Percentiles rank a stretch among this genome's conserved stretches.
Evolutionary conservation across 2,329 filamentous ascomycete genomes (phyloP).

Genomic region (Pyricularia grisea): DNA sequence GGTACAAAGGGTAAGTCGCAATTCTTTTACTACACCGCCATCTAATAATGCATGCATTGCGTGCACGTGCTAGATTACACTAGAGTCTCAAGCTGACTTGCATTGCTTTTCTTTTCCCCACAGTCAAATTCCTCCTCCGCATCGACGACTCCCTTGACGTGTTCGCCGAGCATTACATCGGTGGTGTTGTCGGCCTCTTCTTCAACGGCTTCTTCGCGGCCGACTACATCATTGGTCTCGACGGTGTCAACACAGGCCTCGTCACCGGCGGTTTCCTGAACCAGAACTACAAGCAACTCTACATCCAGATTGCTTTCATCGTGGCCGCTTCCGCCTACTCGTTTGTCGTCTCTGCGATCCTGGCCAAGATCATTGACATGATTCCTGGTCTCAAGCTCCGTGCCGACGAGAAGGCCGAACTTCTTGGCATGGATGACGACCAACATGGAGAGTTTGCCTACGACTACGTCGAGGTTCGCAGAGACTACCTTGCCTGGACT

Average conservation of each 20-base stretch:
- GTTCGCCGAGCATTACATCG: conserved; percentile 62
- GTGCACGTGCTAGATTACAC: not conserved
- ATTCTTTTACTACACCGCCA: not conserved
- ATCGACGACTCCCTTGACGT: conserved; percentile 67
- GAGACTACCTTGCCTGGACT: conserved; percentile 83
- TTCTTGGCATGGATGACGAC: conserved; percentile 83
- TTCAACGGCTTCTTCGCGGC: conserved; percentile 68
- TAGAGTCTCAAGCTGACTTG: not conserved
- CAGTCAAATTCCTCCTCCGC: conserved; percentile 47
- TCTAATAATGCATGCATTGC: not conserved
- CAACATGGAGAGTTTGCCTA: conserved; percentile 86
- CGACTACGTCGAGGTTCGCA: conserved; percentile 78
- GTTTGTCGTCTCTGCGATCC: conserved; percentile 63
- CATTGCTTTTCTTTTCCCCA: not conserved
- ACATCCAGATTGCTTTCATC: conserved; percentile 74
- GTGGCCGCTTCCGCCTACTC: conserved; percentile 56
- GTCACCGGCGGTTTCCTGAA: conserved; percentile 62
- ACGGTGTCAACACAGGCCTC: conserved; percentile 63
- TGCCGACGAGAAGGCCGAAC: conserved; percentile 71
- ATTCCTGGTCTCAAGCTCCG: conserved; percentile 72
- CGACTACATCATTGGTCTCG: conserved; percentile 62
- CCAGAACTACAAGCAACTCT: conserved; percentile 64
- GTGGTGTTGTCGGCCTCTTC: conserved; percentile 58
- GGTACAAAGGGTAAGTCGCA: conserved; percentile 40
- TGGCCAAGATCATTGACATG: conserved; percentile 67